Base-by-base conservation (phyloP, 805 yeast species). In the Huiozyma sinensis region DNA sequence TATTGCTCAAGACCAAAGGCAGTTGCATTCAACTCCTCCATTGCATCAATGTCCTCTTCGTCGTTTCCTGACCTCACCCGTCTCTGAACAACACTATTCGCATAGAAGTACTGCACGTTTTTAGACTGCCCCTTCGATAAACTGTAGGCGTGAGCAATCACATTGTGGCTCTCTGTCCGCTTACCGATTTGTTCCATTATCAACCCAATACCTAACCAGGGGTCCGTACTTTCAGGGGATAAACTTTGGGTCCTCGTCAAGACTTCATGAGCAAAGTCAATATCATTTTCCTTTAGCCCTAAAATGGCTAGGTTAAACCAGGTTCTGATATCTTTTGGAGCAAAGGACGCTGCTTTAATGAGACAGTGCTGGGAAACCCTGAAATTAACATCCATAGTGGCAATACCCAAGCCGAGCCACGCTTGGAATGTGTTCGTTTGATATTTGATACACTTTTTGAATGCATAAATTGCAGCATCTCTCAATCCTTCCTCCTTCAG, bases 141-240 rank as follows among this genome's bases (percentile, higher is more conserved):
- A 9, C 79, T 72, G 52, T 74, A 83, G 0, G 95, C 84, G 62
- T 92, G 97, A 1, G 84, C 81, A 54, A 80, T 80, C 41, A 84
- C 60, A 10, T 72, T 68, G 5, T 71, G 57, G 0, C 95, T 79
- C n/a, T 66, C 69, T 1, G 58, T 61, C 0, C 36, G 36, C 40
- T 80, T 72, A 2, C 83, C 85, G 9, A 57, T 51, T 0, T 70
- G 74, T 44, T 75, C 73, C 6, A 71, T 65, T 0, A 76, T 69
- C 33, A 90, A 57, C 0, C 96, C 97, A 54, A 81, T 79, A 1
- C 95, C 96, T 31, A 84, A 59, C 97, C 97, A 92, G 0, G 96
- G 76, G 6, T 68, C 69, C 0, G 84, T 69, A 42, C 71, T 73
- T 43, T 79, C 83, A 3, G 98, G 97, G 2, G 89, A 81, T 9